Conservation (phyloP, 225 moss, liverwort and hornwort species). For the Physcomitrium patens region DNA sequence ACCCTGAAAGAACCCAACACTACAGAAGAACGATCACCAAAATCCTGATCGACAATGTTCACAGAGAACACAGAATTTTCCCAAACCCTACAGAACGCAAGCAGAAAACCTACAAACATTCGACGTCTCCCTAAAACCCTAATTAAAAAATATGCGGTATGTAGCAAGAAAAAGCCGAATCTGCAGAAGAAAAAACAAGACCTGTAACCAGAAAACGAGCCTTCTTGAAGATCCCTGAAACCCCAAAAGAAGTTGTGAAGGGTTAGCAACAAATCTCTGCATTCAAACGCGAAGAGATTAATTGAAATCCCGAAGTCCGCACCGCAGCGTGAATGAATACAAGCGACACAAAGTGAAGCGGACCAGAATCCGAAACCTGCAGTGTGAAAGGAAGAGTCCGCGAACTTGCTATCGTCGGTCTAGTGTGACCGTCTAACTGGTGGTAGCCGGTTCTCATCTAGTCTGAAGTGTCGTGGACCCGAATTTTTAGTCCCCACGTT, state of each 20-base stretch:
- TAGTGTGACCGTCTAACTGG: background rate
- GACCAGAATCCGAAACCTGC: background rate
- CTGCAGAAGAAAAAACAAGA: no score
- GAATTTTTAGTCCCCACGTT: no score
- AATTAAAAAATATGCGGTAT: no score
- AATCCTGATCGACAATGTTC: background rate
- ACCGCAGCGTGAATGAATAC: background rate
- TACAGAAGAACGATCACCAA: background rate
- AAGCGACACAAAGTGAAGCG: fast-evolving
- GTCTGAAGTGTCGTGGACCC: no score
- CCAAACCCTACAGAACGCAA: slow-evolving; percentile 1
- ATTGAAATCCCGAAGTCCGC: no score
- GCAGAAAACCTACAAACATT: slow-evolving; percentile 1
- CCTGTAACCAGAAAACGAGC: no score
- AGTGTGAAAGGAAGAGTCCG: background rate
- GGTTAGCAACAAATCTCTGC: no score
- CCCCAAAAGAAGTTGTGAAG: no score
- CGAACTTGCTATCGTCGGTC: background rate
- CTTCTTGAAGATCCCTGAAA: no score
- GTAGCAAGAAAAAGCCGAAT: no score
- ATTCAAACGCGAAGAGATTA: no score
- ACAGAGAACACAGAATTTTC: slow-evolving; percentile 4
- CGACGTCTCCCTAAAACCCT: slow-evolving; percentile 2
- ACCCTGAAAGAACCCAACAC: background rate
- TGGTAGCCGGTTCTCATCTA: background rate